Evolutionary conservation across 202 grass and related monocot species (phyloP).

Genomic region (Digitaria exilis): DNA sequence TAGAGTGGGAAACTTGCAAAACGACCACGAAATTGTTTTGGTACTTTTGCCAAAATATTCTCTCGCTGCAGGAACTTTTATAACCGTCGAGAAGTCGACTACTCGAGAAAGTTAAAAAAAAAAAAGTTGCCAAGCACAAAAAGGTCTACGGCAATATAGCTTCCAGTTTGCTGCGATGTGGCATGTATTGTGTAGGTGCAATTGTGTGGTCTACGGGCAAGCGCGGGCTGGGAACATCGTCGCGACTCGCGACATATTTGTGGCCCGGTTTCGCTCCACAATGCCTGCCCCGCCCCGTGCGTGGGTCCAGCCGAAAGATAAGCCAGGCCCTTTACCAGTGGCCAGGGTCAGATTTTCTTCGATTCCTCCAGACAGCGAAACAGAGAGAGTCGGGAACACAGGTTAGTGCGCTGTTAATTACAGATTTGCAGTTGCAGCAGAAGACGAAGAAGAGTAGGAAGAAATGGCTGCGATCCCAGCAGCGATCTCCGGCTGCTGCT

Average conservation of each 20-base stretch:
- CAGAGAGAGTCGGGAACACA: neutral
- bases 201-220: neutral
- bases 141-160: no score
- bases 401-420: neutral
- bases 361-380: neutral
- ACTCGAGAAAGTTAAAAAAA: no score
- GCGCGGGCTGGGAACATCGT: neutral
- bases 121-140: no score
- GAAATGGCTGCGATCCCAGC: slow-evolving; percentile 53
- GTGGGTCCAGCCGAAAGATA: slow-evolving; percentile 50
- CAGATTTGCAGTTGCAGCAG: no score
- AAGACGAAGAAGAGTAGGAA: neutral
- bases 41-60: no score
- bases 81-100: no score
- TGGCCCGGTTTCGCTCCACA: slow-evolving; percentile 34
- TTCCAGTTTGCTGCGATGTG: no score
- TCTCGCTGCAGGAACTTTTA: no score
- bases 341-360: slow-evolving; percentile 38
- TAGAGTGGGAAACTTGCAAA: neutral
- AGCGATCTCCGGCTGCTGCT: slow-evolving; percentile 41
- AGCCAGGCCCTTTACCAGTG: slow-evolving; percentile 49
- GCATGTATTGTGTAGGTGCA: neutral
- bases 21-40: no score
- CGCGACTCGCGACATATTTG: neutral
- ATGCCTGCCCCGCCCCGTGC: no score